A percentile compares a stretch with the other conserved stretches of the same genome.
phyloP scores from a whole-genome alignment of 129 eudicot genomes.

The Lactuca sativa region DNA sequence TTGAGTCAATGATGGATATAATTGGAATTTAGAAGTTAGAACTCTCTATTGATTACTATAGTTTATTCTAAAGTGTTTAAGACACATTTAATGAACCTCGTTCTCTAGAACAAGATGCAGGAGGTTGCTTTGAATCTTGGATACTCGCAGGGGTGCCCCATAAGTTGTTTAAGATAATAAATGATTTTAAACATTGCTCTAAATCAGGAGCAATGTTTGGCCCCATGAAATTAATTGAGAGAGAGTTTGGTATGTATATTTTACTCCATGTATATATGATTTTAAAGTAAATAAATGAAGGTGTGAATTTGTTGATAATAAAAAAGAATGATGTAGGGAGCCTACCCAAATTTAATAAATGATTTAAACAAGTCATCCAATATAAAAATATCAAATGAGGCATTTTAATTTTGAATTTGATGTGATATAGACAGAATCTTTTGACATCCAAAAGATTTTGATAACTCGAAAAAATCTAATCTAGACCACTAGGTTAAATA shows the following conservation, averaged over 20 bases:
- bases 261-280: neutral
- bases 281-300: neutral
- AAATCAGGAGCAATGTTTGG: constrained; percentile 5
- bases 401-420: no score
- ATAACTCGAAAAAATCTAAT: no score
- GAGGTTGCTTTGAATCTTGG: constrained; percentile 34
- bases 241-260: neutral
- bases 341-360: neutral
- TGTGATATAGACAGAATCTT: no score
- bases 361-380: neutral
- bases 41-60: constrained; percentile 12
- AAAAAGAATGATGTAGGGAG: neutral
- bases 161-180: neutral
- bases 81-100: constrained; percentile 34
- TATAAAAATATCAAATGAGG: no score
- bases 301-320: neutral
- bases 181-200: neutral
- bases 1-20: constrained; percentile 31
- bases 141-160: neutral
- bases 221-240: constrained; percentile 2
- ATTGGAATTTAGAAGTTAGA: constrained; percentile 26
- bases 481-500: no score
- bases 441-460: no score
- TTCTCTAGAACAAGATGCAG: constrained; percentile 18
- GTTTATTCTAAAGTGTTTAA: constrained; percentile 4